Evolutionary conservation across 2,329 filamentous ascomycete genomes (phyloP), one percentile per base, ranked within the genome.

Genomic region (Whalleya microplaca): DNA sequence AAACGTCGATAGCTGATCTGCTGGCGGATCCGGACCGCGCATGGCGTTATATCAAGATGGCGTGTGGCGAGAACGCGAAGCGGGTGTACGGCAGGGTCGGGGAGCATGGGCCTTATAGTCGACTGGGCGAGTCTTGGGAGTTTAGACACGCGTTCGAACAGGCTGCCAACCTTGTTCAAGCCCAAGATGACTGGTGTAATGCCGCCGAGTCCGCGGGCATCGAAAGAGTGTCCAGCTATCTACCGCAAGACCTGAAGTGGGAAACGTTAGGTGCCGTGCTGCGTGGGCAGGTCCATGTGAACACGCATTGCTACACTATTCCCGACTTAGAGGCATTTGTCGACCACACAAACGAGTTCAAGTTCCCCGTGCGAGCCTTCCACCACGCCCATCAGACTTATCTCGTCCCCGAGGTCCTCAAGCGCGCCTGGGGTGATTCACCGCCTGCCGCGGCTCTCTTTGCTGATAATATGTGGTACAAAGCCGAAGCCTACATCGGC

Each of bases 1-100:
- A 90, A 69, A 80, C 87, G 43, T 88, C 85, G 51, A 84, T 83
- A 2, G 73, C 78, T 21, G 83, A 88, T 62, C 79, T 90, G 75
- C 76, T 90, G 9, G 87, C 87, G 1, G 85, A 89, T 49, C 86
- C 86, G 0, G 85, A 87, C 42, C 77, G 78, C 20, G 83, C 76
- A 57, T 88, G 86, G 83, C 79, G 88, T 19, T 90, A 88, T 70
- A 88, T 91, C 79, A 90, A 91, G 75, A 90, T 90, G 87, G 88
- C 88, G 0, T 90, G 87, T 61, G 87, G 87, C 37, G 87, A 90
- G 72, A 90, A 90, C 64, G 76, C 87, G 1, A 89, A 89, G 73
- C 74, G 79, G 0, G 74, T 84, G 0, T 87, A 89, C 57, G 85
- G 85, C 9, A 76, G 75, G 45, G 66, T 74, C 3, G 84, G 84